phyloP scores from a whole-genome alignment of 306 rosid species.

The Cyamopsis tetragonoloba region DNA sequence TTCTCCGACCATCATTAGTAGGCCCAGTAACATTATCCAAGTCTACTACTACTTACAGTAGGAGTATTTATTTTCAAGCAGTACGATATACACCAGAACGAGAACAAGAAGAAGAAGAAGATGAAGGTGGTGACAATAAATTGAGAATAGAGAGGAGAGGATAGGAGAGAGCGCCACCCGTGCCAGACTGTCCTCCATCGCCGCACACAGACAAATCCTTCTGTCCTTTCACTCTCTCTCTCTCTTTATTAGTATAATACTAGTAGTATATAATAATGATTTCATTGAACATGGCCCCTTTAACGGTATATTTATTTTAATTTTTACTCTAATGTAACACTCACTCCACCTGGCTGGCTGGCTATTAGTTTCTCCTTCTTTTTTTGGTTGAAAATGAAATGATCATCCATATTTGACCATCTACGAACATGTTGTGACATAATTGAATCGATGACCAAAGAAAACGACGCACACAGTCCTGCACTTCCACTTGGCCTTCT shows the following conservation, averaged over 20 bases:
- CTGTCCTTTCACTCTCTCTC: background rate
- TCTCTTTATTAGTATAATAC: background rate
- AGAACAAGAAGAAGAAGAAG: background rate
- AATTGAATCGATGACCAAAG: too few species aligned
- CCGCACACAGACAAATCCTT: background rate
- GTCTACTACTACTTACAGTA: too few species aligned
- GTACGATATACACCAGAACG: too few species aligned
- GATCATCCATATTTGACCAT: background rate
- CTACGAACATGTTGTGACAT: background rate
- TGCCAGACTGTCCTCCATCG: background rate
- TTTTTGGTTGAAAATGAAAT: background rate
- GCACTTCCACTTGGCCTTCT: background rate
- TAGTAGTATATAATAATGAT: background rate
- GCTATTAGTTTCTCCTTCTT: too few species aligned
- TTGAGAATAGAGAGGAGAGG: too few species aligned
- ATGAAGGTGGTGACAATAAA: background rate
- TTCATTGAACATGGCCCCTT: background rate
- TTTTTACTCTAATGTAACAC: too few species aligned
- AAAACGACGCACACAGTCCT: background rate
- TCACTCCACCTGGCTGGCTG: too few species aligned
- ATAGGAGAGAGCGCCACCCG: background rate
- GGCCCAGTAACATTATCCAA: too few species aligned
- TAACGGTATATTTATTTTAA: background rate
- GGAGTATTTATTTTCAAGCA: too few species aligned
- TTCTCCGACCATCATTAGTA: too few species aligned